Conservation (phyloP, 2,329 filamentous ascomycete genomes). For the Apiospora saccharicola region DNA sequence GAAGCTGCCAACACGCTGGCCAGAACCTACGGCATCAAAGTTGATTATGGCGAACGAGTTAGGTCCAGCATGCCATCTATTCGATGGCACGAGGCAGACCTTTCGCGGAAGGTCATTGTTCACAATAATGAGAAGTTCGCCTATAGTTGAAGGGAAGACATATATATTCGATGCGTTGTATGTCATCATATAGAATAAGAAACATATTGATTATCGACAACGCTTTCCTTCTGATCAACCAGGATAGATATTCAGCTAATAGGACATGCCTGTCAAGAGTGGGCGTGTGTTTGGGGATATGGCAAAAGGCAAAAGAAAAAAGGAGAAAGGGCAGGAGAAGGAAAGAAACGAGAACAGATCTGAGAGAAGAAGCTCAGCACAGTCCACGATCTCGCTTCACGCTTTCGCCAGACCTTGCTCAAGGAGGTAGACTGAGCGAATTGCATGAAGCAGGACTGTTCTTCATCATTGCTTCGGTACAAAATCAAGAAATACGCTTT, state of each 20-base stretch:
- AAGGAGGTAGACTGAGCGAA: not conserved
- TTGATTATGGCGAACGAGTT: not conserved
- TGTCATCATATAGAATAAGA: too few species aligned
- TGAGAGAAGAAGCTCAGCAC: not conserved
- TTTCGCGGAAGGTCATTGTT: not conserved
- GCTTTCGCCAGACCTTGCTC: not conserved
- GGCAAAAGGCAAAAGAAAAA: not conserved
- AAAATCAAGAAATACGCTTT: not conserved
- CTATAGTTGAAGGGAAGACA: not conserved
- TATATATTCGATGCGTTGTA: not conserved
- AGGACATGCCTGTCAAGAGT: not conserved
- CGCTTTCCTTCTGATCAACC: too few species aligned
- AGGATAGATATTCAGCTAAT: not conserved
- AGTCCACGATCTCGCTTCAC: not conserved
- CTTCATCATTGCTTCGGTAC: not conserved
- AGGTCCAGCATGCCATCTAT: not conserved
- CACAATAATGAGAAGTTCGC: not conserved
- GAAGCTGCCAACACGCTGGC: not conserved
- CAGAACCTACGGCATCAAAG: not conserved
- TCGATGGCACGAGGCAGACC: not conserved
- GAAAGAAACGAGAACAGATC: too few species aligned
- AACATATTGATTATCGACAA: too few species aligned
- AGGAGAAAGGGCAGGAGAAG: not conserved
- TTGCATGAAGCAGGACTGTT: not conserved
- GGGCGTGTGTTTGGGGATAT: not conserved